These are phyloP conservation scores for Amauroascus verrucosus DNA, from an alignment of 2,329 filamentous ascomycete species.

Conservation along the genomic window DNA sequence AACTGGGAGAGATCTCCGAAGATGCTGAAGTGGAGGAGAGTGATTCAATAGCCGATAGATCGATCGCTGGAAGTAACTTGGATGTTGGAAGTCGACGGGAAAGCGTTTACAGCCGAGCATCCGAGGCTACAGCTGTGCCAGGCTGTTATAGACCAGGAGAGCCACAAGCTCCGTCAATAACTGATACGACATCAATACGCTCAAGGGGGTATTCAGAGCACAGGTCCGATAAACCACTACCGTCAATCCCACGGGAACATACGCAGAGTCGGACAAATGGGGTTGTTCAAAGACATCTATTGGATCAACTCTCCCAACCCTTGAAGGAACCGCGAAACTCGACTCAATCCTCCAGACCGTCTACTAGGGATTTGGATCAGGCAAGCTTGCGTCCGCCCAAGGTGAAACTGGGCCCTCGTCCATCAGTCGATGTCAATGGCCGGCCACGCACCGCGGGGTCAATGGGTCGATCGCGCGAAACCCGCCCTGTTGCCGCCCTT, in stretches of 20 bases:
- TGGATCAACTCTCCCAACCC: conserved; percentile 30
- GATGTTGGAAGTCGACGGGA: conserved; percentile 17
- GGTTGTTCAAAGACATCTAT: conserved; percentile 20
- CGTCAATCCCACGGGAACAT: conserved; percentile 17
- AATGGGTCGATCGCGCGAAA: conserved; percentile 37
- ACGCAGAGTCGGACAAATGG: conserved; percentile 18
- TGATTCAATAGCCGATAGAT: conserved; percentile 4
- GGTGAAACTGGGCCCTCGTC: conserved; percentile 78
- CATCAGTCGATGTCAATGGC: conserved; percentile 54
- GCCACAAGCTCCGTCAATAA: conserved; percentile 2
- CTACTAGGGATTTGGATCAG: conserved; percentile 36
- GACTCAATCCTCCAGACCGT: conserved; percentile 36
- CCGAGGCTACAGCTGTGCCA: conserved; percentile 18
- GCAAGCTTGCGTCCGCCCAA: conserved; percentile 45
- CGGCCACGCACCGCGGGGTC: conserved; percentile 50
- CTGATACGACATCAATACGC: conserved; percentile 10
- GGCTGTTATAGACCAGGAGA: conserved; percentile 1
- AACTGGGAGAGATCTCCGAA: conserved; percentile 87
- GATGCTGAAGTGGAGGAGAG: conserved; percentile 64
- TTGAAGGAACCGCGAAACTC: conserved; percentile 30
- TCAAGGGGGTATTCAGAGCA: conserved; percentile 5
- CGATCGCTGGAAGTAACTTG: not conserved
- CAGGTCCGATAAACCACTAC: conserved; percentile 11
- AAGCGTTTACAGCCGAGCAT: conserved; percentile 18
- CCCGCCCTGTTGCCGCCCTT: conserved; percentile 65